Percentiles rank a stretch among this genome's conserved stretches.
Evolutionary conservation across 257 asterid species (phyloP).

Genomic region (Nicotiana sylvestris): DNA sequence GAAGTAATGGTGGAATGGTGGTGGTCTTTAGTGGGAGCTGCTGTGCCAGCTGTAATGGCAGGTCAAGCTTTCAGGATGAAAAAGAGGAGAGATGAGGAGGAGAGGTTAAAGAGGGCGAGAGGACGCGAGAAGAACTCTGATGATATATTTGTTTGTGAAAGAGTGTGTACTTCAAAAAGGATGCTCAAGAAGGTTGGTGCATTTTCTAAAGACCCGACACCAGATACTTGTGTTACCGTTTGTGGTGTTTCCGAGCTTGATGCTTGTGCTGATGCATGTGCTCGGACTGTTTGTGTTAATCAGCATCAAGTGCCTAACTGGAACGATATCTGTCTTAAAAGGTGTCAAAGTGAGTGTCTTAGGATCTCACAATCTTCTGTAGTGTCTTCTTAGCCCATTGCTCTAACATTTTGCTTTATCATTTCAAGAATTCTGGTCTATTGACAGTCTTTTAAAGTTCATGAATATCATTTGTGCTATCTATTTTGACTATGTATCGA

Average conservation of each 20-base stretch:
- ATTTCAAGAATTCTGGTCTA: not conserved
- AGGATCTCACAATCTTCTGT: constrained; percentile 54
- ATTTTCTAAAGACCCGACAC: constrained; percentile 92
- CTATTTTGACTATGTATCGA: not conserved
- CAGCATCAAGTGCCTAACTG: constrained; percentile 96
- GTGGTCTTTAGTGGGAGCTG: constrained; percentile 91
- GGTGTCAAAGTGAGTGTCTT: constrained; percentile 95
- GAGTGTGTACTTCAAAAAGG: constrained; percentile 93
- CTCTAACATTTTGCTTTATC: not conserved
- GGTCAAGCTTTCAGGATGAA: constrained; percentile 82
- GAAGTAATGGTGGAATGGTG: constrained; percentile 79
- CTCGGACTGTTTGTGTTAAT: constrained; percentile 84
- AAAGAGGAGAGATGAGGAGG: constrained; percentile 71
- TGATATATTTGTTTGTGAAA: constrained; percentile 82
- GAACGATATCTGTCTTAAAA: constrained; percentile 87
- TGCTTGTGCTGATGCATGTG: constrained; percentile 96
- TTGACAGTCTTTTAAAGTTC: not conserved
- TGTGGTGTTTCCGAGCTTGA: constrained; percentile 97
- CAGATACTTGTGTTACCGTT: constrained; percentile 86
- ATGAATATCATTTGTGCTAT: not conserved
- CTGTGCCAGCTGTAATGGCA: constrained; percentile 71
- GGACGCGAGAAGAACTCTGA: constrained; percentile 86
- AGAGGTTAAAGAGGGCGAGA: constrained; percentile 63
- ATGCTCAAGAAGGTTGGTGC: constrained; percentile 95
- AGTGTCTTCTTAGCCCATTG: constrained; percentile 5